Percentiles rank a stretch among this genome's conserved stretches.
These are phyloP conservation scores for Leucogyrophana mollusca DNA, from an alignment of 768 basidiomycete genomes.

Conservation along the genomic window DNA sequence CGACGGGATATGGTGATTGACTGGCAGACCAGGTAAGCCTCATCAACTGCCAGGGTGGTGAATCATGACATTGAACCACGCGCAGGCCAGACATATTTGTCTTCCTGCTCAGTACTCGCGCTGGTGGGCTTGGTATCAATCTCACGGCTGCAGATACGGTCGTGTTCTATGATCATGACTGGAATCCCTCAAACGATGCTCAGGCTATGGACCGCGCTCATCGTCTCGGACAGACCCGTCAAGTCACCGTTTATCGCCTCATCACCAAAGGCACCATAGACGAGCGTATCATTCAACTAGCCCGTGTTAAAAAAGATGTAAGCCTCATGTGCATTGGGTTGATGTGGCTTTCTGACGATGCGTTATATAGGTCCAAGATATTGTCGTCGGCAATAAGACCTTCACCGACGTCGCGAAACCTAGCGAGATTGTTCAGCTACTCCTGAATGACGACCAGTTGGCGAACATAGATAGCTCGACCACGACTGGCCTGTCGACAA, in stretches of 20 bases:
- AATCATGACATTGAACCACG: background rate
- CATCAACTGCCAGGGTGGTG: background rate
- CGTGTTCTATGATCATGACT: slow-evolving; percentile 22
- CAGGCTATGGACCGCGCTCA: slow-evolving; percentile 99
- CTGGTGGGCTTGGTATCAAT: slow-evolving; percentile 97
- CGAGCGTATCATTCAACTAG: slow-evolving; percentile 95
- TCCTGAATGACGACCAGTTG: slow-evolving; percentile 93
- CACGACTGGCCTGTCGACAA: slow-evolving; percentile 33
- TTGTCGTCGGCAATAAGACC: slow-evolving; percentile 96
- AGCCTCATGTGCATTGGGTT: slow-evolving; percentile 15
- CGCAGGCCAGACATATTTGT: slow-evolving; percentile 82
- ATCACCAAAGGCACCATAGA: slow-evolving; percentile 95
- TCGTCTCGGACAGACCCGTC: slow-evolving; percentile 93
- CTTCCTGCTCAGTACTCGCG: slow-evolving; percentile 91
- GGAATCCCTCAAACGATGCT: slow-evolving; percentile 93
- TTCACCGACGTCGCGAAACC: slow-evolving; percentile 92
- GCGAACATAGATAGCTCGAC: slow-evolving; percentile 60
- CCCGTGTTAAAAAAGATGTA: slow-evolving; percentile 96
- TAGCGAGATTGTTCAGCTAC: slow-evolving; percentile 92
- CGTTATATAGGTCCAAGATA: slow-evolving; percentile 86
- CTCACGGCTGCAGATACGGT: slow-evolving; percentile 64
- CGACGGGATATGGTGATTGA: slow-evolving; percentile 98
- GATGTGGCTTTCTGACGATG: slow-evolving; percentile 3
- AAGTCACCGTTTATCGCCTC: slow-evolving; percentile 94
- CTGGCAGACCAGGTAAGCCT: slow-evolving; percentile 90